Evolutionary conservation across 805 yeast species (phyloP), one percentile per base, ranked within the genome.

Genomic region (Jamesozyma gamospora): DNA sequence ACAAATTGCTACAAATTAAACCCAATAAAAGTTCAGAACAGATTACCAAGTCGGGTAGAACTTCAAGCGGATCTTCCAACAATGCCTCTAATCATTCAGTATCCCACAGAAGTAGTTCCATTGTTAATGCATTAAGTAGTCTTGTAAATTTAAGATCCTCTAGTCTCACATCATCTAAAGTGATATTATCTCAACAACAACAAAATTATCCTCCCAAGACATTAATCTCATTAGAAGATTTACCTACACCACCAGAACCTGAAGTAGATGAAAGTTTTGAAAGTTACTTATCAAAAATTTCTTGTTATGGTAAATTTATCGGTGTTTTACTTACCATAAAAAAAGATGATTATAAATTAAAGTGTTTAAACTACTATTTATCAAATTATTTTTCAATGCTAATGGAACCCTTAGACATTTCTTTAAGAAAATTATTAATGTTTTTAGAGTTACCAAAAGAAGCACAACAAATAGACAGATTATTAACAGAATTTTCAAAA

Each of bases 381-480:
- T 32, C 41, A 0, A 47, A 49, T 13, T 62, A 56, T 35, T 77
- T 77, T 49, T 65, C 73, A 39, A 77, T 82, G 42, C 33, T 48
- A 2, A 63, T 63, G 19, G 74, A 72, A 44, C 82, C 92, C 0
- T 49, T 82, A 14, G 92, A 82, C 49, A 63, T 82, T 42, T 69
- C 88, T 0, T 56, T 82, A 37, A 61, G 88, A 32, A 72, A 71
- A 47, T 69, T 82, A 37, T 56, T 82, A 32, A 66, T 76, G 64
- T 60, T 68, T 35, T 68, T 75, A 41, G 74, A 75, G 39, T 60
- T 82, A 19, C 92, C 92, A 0, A 70, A 67, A 44, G 92, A 82
- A 51, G 65, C 85, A 0, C 90, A 82, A 53, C 88, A 82, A 51
- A 82, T 82, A 37, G 90, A 82, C 49, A 64, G 87, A 35, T 68